Conservation (phyloP, 179 eudicot species). For the Amaranthus tricolor region DNA sequence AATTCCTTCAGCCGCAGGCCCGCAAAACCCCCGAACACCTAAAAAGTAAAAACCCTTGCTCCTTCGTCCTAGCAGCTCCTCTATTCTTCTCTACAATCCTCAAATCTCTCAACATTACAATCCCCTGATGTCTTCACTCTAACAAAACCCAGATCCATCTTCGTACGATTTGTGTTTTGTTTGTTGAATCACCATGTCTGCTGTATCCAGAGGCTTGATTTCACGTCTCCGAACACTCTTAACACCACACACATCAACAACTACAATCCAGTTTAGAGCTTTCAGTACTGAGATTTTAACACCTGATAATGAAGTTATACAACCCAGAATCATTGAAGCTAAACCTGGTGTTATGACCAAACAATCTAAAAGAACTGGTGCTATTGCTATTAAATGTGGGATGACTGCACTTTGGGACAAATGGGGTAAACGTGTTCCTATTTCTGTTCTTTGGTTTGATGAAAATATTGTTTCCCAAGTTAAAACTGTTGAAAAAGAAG, state of each 20-base stretch:
- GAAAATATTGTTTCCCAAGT: conserved; percentile 91
- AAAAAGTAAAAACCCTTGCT: not conserved
- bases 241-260: conserved; percentile 17
- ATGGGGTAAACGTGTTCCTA: conserved; percentile 88
- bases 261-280: conserved; percentile 26
- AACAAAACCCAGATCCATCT: not conserved
- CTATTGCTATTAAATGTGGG: conserved; percentile 91
- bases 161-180: not conserved
- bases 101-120: not conserved
- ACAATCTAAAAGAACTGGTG: conserved; percentile 67
- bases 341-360: conserved; percentile 61
- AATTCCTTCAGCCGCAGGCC: not conserved
- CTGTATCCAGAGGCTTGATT: conserved; percentile 52
- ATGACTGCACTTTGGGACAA: conserved; percentile 95
- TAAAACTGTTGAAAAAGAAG: conserved; percentile 84
- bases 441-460: conserved; percentile 74
- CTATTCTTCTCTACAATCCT: not conserved
- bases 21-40: conserved; percentile 12
- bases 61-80: not conserved
- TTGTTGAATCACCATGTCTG: conserved; percentile 32
- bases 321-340: conserved; percentile 49
- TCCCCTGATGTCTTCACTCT: not conserved
- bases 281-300: conserved; percentile 35
- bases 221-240: conserved; percentile 40
- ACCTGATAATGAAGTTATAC: conserved; percentile 20